These are phyloP conservation scores for Penicillium sp. DNA, from an alignment of 2,329 filamentous ascomycete species.

Conservation along the genomic window DNA sequence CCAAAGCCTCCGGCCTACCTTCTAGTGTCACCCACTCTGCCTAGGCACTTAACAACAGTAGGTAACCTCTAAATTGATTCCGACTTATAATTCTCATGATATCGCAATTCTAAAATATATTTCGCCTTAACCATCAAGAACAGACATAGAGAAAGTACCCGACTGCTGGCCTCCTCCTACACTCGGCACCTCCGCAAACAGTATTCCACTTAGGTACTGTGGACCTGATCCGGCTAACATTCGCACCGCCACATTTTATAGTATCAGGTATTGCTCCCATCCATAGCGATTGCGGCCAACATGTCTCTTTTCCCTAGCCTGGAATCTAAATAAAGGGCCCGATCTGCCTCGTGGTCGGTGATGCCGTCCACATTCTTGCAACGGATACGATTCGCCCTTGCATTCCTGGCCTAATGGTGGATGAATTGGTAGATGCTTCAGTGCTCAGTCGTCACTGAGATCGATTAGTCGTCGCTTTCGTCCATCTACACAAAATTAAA, in stretches of 20 bases:
- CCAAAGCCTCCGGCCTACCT: no score
- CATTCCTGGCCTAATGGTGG: conserved; percentile 18
- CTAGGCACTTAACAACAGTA: no score
- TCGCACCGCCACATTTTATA: conserved; percentile 1
- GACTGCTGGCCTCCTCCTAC: background rate
- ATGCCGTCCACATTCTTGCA: conserved; percentile 21
- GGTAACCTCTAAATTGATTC: no score
- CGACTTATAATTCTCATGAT: no score
- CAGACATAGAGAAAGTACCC: no score
- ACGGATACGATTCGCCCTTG: conserved; percentile 20
- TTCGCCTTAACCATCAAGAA: no score
- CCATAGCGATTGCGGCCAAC: conserved; percentile 8
- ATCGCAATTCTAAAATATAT: no score
- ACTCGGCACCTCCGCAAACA: conserved; percentile 20
- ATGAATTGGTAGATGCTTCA: background rate
- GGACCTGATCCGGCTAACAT: conserved; percentile 6
- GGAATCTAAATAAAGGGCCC: conserved; percentile 2
- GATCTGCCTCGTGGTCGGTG: conserved; percentile 23
- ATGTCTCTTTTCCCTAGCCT: conserved; percentile 10
- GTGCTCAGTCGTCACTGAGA: conserved; percentile 4
- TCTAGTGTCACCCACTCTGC: no score
- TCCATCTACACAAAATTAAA: conserved; percentile 8
- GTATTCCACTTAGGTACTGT: background rate
- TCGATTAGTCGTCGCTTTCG: conserved; percentile 3
- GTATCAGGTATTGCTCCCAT: background rate